Evolutionary conservation across 352 stramenopile species (phyloP).

Genomic region (Saprolegnia diclina): DNA sequence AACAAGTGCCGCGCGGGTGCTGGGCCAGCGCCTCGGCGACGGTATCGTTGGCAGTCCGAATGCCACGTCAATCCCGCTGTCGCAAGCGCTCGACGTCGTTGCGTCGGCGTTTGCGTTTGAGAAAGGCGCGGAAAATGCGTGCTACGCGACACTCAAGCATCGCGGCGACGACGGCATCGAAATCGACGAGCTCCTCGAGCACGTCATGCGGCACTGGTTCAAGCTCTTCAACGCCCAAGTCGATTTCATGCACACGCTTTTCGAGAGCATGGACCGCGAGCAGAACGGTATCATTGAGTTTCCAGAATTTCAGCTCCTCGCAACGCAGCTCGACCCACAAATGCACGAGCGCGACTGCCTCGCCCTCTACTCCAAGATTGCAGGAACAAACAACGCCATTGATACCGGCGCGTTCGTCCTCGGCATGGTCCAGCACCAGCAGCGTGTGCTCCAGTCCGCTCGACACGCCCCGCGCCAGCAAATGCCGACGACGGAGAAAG

Average conservation of each 20-base stretch:
- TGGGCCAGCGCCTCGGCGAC: slow-evolving; percentile 61
- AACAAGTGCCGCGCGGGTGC: slow-evolving; percentile 50
- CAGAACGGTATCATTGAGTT: slow-evolving; percentile 69
- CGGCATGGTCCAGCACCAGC: slow-evolving; percentile 68
- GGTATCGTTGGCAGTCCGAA: slow-evolving; percentile 43
- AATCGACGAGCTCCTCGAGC: slow-evolving; percentile 66
- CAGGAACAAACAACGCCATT: slow-evolving; percentile 68
- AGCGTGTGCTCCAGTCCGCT: slow-evolving; percentile 45
- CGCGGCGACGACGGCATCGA: slow-evolving; percentile 50
- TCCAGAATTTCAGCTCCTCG: slow-evolving; percentile 56
- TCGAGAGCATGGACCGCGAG: slow-evolving; percentile 59
- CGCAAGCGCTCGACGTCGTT: slow-evolving; percentile 15
- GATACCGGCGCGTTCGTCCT: slow-evolving; percentile 75
- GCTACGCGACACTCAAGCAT: slow-evolving; percentile 50
- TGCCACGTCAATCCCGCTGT: slow-evolving; percentile 11
- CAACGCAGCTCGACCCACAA: slow-evolving; percentile 42
- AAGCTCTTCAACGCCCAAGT: slow-evolving; percentile 70
- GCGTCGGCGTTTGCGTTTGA: slow-evolving; percentile 20
- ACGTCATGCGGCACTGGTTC: slow-evolving; percentile 76
- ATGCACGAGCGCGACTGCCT: slow-evolving; percentile 61
- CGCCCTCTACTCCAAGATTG: slow-evolving; percentile 54
- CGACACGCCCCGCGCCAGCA: neutral
- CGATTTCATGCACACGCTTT: slow-evolving; percentile 70
- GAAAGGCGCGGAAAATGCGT: neutral
- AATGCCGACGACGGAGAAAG: neutral